Evolutionary conservation across 176 grass and related monocot species (phyloP), one percentile per base, ranked within the genome.

Genomic region (Triticum urartu): DNA sequence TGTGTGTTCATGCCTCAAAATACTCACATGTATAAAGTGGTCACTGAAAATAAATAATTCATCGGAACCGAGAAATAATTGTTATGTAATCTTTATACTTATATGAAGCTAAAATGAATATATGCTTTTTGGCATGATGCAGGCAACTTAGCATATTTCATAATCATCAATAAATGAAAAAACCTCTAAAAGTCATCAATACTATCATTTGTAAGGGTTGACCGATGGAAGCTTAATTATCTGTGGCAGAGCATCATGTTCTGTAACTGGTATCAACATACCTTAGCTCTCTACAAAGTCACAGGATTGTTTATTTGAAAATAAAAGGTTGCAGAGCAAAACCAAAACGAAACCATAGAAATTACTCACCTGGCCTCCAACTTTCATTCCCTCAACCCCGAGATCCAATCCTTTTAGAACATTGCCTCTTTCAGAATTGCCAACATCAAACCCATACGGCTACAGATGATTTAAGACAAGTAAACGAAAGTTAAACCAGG

Each of bases 321-420:
- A 68, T 11, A 81, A 81, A 35, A 40, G 0, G 52, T 67, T 70
- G 79, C 32, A 67, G 5, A 80, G 22, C 45, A 32, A 60, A 87
- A 80, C 35, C 6, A 87, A 73, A 85, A 76, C 0, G 32, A 84
- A 86, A 26, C 6, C 47, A 42, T 63, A 22, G 26, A 4, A 42
- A 62, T 70, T 21, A 75, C 61, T 76, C 14, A 99, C 97, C 94
- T 99, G 97, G 20, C 97, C 97, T n/a, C 97, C 97, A 15, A 89
- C 88, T 90, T 94, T 91, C 97, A 99, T 99, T 85, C 94, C 97
- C 78, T 99, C 92, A 26, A 98, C 94, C 80, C 97, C 97, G 89
- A 99, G 91, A 88, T 99, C 94, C 64, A 96, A 86, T 80, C 97
- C 97, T 94, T 87, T 99, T 54, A 99, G 79, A 80, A 99, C 97